These are phyloP conservation scores for Astragalus membranaceus DNA, from an alignment of 306 rosid species.

Conservation along the genomic window DNA sequence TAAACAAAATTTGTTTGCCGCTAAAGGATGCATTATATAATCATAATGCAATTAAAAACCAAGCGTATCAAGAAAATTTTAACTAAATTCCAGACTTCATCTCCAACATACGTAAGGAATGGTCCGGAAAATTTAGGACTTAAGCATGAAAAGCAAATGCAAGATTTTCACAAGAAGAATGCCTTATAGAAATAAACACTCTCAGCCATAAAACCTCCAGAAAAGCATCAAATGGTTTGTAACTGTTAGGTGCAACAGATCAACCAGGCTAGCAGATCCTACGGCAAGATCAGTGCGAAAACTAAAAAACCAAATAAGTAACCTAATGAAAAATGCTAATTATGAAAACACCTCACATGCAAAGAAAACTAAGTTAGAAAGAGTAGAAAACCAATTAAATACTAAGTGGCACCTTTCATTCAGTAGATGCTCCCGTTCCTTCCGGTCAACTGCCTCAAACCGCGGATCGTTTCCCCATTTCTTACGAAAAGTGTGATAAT, in stretches of 20 bases:
- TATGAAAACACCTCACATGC: constrained; percentile 6
- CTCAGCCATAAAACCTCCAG: not conserved
- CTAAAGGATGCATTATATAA: not conserved
- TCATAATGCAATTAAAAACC: not conserved
- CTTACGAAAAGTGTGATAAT: constrained; percentile 71
- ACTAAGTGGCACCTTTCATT: constrained; percentile 68
- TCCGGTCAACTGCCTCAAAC: constrained; percentile 89
- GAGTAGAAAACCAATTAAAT: not conserved
- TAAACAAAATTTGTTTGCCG: constrained; percentile 3
- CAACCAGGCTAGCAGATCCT: constrained; percentile 2
- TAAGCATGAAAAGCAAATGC: not conserved
- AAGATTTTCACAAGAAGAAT: not conserved
- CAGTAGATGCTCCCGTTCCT: constrained; percentile 80
- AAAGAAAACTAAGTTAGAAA: not conserved
- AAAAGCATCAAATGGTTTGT: not conserved
- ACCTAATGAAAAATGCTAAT: not conserved
- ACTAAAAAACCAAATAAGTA: constrained; percentile 2
- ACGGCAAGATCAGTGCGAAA: not conserved
- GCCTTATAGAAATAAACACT: not conserved
- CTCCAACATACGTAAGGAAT: constrained; percentile 15
- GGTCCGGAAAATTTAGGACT: not conserved
- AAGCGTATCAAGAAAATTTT: not conserved
- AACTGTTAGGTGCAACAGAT: not conserved
- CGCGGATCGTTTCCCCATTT: constrained; percentile 88
- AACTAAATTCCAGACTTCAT: not conserved